Evolutionary conservation across 441 rosid species (phyloP).

Genomic region (Omphalea diandra): DNA sequence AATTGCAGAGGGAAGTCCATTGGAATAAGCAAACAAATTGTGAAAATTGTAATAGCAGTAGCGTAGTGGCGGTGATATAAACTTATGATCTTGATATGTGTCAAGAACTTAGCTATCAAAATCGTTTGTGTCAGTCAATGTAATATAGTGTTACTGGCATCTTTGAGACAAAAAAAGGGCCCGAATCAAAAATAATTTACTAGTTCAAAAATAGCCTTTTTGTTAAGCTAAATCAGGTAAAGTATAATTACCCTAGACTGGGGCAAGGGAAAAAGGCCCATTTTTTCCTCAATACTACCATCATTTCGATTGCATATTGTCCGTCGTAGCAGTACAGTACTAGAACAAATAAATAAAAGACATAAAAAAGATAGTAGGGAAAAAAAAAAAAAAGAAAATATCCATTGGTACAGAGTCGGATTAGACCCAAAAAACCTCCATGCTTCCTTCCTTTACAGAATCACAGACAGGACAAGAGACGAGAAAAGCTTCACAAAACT

Average conservation of each 20-base stretch:
- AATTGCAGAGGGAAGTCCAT: too few relatives aligned
- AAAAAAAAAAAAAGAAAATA: too few relatives aligned
- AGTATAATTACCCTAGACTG: slow-evolving; percentile 3
- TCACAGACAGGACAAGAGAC: slow-evolving; percentile 49
- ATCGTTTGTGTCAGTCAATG: slow-evolving; percentile 27
- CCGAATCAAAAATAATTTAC: not conserved
- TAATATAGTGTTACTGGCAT: slow-evolving; percentile 25
- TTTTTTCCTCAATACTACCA: not conserved
- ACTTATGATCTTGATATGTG: too few relatives aligned
- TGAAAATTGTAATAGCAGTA: too few relatives aligned
- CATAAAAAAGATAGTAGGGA: not conserved
- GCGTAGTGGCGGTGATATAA: slow-evolving; percentile 43
- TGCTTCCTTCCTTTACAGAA: slow-evolving; percentile 46
- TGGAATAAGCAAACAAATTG: too few relatives aligned
- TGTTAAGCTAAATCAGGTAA: slow-evolving; percentile 28
- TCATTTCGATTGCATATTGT: not conserved
- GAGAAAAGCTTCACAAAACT: slow-evolving; percentile 42
- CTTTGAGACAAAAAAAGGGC: not conserved
- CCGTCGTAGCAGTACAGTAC: too few relatives aligned
- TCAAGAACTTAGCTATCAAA: slow-evolving; percentile 22
- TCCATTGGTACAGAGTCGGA: too few relatives aligned
- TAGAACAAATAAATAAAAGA: too few relatives aligned
- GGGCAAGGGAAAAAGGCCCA: too few relatives aligned
- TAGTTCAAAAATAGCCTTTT: not conserved
- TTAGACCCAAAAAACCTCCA: slow-evolving; percentile 41